Percentiles rank a stretch among this genome's conserved stretches.
Evolutionary conservation across 2,329 filamentous ascomycete species (phyloP).

Genomic region (Curvularia eragrostidis): DNA sequence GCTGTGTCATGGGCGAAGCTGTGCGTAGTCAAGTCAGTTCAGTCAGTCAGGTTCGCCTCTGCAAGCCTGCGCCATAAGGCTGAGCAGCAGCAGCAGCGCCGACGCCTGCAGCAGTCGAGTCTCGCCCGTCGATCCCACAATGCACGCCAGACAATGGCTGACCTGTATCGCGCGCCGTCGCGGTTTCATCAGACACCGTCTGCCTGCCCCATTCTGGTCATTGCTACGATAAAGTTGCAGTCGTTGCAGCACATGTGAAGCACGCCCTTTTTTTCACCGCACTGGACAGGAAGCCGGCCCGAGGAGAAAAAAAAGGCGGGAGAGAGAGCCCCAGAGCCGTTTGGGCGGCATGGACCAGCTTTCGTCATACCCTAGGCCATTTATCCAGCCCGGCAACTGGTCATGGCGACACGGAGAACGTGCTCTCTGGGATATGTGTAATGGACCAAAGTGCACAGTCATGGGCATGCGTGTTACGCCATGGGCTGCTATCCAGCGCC

Average conservation of each 20-base stretch:
- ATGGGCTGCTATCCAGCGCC: constrained; percentile 38
- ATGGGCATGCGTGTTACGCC: constrained; percentile 28
- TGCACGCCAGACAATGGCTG: constrained; percentile 23
- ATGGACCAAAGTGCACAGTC: constrained; percentile 18
- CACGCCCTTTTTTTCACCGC: constrained; percentile 25
- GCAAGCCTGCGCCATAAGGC: constrained; percentile 42
- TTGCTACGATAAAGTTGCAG: constrained; percentile 22
- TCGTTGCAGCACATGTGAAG: constrained; percentile 25
- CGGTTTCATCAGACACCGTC: constrained; percentile 31
- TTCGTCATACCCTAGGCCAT: not conserved
- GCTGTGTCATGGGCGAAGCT: constrained; percentile 1
- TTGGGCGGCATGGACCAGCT: not conserved
- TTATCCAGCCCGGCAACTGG: too few relatives aligned
- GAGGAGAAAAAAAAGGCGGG: constrained; percentile 27
- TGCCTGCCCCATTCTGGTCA: constrained; percentile 13
- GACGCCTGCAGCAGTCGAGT: constrained; percentile 26
- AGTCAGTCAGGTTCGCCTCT: constrained; percentile 19
- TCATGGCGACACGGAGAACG: not conserved
- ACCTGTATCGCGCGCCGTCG: constrained; percentile 18
- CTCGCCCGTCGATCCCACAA: constrained; percentile 26
- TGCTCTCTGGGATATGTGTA: constrained; percentile 18
- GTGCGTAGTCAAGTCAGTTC: too few relatives aligned
- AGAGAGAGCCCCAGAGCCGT: not conserved
- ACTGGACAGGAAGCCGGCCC: constrained; percentile 39
- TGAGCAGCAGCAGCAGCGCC: constrained; percentile 25